phyloP scores from a whole-genome alignment of 2,329 filamentous ascomycete species.

The Zarea fungicola region DNA sequence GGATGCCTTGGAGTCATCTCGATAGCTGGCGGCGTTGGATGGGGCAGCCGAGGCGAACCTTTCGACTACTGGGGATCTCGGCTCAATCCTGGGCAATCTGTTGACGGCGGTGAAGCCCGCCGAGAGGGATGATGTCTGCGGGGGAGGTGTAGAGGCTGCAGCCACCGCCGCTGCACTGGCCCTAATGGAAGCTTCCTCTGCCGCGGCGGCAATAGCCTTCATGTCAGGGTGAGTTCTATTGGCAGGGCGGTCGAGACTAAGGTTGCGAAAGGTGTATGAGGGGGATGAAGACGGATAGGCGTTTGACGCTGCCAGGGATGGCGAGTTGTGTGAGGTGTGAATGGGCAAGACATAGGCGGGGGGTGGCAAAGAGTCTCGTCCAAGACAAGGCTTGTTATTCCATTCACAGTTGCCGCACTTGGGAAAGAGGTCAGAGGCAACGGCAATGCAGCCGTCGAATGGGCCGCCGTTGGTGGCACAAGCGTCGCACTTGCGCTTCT shows the following conservation, averaged over 20 bases:
- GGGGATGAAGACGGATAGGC: too few relatives aligned
- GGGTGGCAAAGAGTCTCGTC: background rate
- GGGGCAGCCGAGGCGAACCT: background rate
- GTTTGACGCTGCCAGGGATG: too few relatives aligned
- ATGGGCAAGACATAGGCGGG: background rate
- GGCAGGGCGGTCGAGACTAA: too few relatives aligned
- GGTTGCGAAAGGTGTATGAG: too few relatives aligned
- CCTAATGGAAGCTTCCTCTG: too few relatives aligned
- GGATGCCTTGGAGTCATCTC: background rate
- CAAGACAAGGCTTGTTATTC: conserved; percentile 36
- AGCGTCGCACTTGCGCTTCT: conserved; percentile 33
- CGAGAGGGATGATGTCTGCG: background rate
- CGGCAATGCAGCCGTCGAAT: conserved; percentile 41
- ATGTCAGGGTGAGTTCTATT: too few relatives aligned
- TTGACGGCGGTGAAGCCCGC: conserved; percentile 5
- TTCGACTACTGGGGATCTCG: background rate
- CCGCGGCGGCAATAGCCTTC: too few relatives aligned
- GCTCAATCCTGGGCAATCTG: background rate
- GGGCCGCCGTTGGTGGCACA: conserved; percentile 39
- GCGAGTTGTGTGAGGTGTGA: too few relatives aligned
- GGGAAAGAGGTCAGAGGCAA: conserved; percentile 36
- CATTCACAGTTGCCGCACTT: conserved; percentile 49
- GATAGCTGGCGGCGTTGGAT: background rate
- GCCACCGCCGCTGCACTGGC: too few relatives aligned
- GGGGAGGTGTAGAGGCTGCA: conserved; percentile 1